Base-by-base conservation (phyloP, 75 land plant genomes). In the Cunninghamia lanceolata region DNA sequence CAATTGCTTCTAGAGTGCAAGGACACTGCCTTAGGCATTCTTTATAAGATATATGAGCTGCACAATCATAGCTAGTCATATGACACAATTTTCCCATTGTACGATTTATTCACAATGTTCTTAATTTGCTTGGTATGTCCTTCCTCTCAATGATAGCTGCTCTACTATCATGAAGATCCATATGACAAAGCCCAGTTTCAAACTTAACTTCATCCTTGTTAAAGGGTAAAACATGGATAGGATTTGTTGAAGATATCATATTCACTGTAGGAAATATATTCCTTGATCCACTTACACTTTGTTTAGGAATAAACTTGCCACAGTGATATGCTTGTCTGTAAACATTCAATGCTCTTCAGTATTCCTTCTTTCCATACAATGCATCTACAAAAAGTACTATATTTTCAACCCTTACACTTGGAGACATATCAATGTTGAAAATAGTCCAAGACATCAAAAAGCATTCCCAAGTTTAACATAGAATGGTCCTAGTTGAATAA, bases 141-240 rank as follows among this genome's bases (percentile, higher is more conserved):
- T 97, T 98, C 93, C 96, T 91, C 99, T 97, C 98, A 34, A 88
- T 87, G 85, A 96, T 93, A 28, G 99, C 99, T 84, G 95, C 87
- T 80, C 89, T 90, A 25, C 90, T 90, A 43, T 97, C 98, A 87
- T 86, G 90, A 63, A 97, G 80, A 50, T 91, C 89, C 77, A 87
- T 90, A 86, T 94, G 94, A 85, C 96, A 94, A 36, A 94, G 90
- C 82, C 93, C 91, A 88, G 96, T 94, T 87, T 97, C 96, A 87
- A 91, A 97, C 81, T 97, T 97, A 87, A 97, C 95, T 96, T 97
- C 99, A 87, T 95, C 92, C 84, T 97, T 98, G 89, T 96, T 97
- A 83, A 97, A 90, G 43, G 88, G 92, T 54, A 93, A 90, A 43
- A 84, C 36, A 42, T 91, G 92, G 16, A 85, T 53, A 86, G 93